Evolutionary conservation across 179 eudicot species (phyloP).

Genomic region (Vitellaria paradoxa): DNA sequence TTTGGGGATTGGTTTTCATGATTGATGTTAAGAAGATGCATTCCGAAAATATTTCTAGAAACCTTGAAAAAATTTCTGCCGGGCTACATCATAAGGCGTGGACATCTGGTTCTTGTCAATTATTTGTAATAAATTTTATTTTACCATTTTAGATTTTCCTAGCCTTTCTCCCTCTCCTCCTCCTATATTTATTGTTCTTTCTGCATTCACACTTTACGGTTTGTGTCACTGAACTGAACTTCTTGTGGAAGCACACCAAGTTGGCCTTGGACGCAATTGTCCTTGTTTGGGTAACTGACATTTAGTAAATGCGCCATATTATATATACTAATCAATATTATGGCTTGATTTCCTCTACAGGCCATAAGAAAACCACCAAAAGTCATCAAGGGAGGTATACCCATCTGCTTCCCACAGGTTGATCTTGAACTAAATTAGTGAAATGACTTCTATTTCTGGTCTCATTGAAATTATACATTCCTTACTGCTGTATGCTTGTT

Average conservation of each 20-base stretch:
- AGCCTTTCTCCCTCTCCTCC: neutral
- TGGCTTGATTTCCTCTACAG: constrained; percentile 29
- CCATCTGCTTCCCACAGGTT: constrained; percentile 73
- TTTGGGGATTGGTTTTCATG: neutral
- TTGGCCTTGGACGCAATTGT: neutral
- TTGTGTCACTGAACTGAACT: neutral
- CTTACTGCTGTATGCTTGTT: constrained; percentile 19
- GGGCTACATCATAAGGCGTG: neutral
- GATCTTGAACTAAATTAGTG: constrained; percentile 5
- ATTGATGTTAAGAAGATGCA: neutral
- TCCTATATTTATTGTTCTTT: too few relatives aligned
- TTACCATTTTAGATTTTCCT: neutral
- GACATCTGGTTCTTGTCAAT: neutral
- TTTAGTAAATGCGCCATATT: neutral
- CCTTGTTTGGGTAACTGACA: neutral
- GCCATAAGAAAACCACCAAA: constrained; percentile 65
- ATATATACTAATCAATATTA: neutral
- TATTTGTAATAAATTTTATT: neutral
- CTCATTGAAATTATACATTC: constrained; percentile 2
- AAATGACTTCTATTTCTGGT: constrained; percentile 1
- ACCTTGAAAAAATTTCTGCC: neutral
- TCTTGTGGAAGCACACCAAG: constrained; percentile 7
- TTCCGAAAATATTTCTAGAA: neutral
- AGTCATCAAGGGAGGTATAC: constrained; percentile 70
- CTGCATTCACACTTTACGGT: neutral